These are phyloP conservation scores for Colletotrichum chrysophilum DNA, from an alignment of 2,329 filamentous ascomycete species.

Conservation along the genomic window DNA sequence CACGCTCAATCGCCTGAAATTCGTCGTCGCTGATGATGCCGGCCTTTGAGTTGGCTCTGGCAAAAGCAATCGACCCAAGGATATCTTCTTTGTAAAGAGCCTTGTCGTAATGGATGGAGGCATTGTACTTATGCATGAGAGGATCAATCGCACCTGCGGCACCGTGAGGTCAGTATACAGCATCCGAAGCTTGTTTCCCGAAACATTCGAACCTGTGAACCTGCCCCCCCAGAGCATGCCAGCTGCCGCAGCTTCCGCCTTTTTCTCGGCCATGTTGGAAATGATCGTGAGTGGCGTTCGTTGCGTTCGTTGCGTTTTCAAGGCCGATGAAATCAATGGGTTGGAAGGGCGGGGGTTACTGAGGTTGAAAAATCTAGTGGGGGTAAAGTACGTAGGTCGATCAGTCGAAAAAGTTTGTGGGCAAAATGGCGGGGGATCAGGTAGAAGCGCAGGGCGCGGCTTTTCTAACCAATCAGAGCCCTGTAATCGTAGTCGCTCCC, in stretches of 20 bases:
- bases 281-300: not conserved
- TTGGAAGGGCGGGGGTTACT: no score
- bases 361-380: no score
- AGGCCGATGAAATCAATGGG: not conserved
- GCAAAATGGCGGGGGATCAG: not conserved
- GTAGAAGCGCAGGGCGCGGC: not conserved
- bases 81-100: conserved; percentile 71
- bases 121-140: conserved; percentile 56
- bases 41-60: conserved; percentile 65
- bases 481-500: no score
- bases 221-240: conserved; percentile 21
- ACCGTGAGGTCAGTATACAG: not conserved
- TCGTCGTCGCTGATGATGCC: conserved; percentile 67
- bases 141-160: conserved; percentile 17
- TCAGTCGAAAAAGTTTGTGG: no score
- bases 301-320: not conserved
- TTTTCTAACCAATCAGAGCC: not conserved
- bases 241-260: conserved; percentile 31
- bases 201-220: conserved; percentile 49
- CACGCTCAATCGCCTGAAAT: conserved; percentile 66
- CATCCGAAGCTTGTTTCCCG: not conserved
- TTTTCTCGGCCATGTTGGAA: conserved; percentile 16
- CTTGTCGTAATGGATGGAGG: conserved; percentile 70
- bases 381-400: no score
- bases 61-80: conserved; percentile 68